phyloP scores from a whole-genome alignment of 2,329 filamentous ascomycete species.

The Graphilbum ipis-grandicollis region DNA sequence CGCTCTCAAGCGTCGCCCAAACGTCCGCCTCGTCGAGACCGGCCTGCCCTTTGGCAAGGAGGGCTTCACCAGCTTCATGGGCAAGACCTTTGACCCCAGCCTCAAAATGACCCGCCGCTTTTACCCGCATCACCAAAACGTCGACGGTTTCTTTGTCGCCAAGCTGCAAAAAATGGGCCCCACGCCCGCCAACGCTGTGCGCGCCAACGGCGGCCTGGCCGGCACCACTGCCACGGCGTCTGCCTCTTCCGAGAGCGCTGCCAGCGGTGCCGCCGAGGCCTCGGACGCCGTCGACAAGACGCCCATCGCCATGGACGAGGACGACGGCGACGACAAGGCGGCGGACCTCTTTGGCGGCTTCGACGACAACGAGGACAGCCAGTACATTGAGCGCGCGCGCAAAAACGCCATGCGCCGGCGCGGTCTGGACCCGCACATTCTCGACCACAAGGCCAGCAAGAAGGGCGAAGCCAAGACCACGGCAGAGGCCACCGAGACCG shows the following conservation, averaged over 20 bases:
- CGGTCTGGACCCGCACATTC: slow-evolving; percentile 53
- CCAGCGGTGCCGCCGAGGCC: slow-evolving; percentile 16
- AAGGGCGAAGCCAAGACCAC: slow-evolving; percentile 6
- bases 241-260: background rate
- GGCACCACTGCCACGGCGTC: slow-evolving; percentile 6
- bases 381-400: slow-evolving; percentile 57
- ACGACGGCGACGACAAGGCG: slow-evolving; percentile 15
- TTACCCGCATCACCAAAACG: slow-evolving; percentile 66
- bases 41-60: slow-evolving; percentile 81
- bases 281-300: slow-evolving; percentile 51
- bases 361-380: slow-evolving; percentile 54
- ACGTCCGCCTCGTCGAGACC: slow-evolving; percentile 84
- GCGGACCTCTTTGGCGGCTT: slow-evolving; percentile 52
- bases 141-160: slow-evolving; percentile 90
- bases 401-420: slow-evolving; percentile 56
- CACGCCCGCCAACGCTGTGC: slow-evolving; percentile 42
- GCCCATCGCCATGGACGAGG: slow-evolving; percentile 37
- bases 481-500: background rate
- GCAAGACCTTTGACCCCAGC: slow-evolving; percentile 77
- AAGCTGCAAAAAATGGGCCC: slow-evolving; percentile 90
- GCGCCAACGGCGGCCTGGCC: slow-evolving; percentile 5
- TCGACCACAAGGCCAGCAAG: slow-evolving; percentile 18
- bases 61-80: slow-evolving; percentile 78
- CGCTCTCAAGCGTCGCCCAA: slow-evolving; percentile 76
- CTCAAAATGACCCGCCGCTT: slow-evolving; percentile 72